Base-by-base conservation (phyloP, 1,284 basidiomycete genomes). In the Xerocomus minutiporus region DNA sequence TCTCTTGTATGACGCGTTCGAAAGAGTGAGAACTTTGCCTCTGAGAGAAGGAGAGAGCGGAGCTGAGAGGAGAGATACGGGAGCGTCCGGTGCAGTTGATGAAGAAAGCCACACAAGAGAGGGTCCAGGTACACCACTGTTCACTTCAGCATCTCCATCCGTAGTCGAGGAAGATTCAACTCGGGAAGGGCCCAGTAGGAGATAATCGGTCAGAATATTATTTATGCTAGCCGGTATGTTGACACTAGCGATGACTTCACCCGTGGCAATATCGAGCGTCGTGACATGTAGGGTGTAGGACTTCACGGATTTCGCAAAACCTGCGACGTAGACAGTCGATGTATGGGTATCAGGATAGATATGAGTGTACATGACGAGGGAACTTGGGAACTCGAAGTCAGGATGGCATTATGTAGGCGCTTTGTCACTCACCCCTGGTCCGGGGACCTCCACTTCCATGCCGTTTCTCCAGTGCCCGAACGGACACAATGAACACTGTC, bases 231-330 rank as follows among this genome's bases (percentile, higher is more conserved):
- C 84, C 5, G 84, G 80, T 34, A 93, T 71, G 56, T 81, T 74
- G 0, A 69, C 73, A 48, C 71, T 77, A 3, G 75, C 64, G 41
- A 88, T 63, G 25, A 83, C 59, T 38, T 77, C 71, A 1, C 89
- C 88, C 1, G 78, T 82, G 3, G 68, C 53, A 0, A 83, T 67
- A 48, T 81, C 75, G 13, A 91, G 67, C 2, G 82, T 71, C 13
- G 82, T 80, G 57, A 89, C 72, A 54, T 88, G 81, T 1, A 93
- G 67, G 11, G 83, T 86, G 61, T 84, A 83, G 0, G 82, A 80
- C 1, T 76, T 71, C 54, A 81, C 71, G 0, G 83, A 83, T 58
- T 83, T 86, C 2, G 83, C 74, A 28, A 90, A 71, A 1, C 88
- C 89, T 20, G 90, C 67, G n/a, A 82, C 73, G 62, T 88, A 91